These are phyloP conservation scores for Wickerhamiella alocasiicola DNA, from an alignment of 805 yeast species.

Conservation along the genomic window DNA sequence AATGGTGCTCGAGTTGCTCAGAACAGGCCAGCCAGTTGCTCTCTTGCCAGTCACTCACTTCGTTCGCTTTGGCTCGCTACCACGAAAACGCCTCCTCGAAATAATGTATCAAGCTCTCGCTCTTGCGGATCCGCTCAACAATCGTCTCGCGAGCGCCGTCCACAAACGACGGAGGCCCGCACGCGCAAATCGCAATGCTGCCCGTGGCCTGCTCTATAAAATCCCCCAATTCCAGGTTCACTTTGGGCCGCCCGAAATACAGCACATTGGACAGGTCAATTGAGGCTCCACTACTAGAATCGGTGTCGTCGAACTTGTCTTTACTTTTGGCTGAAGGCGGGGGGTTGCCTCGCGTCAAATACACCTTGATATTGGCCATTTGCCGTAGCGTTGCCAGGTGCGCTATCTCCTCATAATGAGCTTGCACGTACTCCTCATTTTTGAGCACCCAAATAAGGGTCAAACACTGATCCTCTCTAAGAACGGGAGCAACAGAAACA, in stretches of 20 bases:
- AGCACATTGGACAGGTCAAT: constrained; percentile 10
- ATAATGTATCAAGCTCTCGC: constrained; percentile 24
- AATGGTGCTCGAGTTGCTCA: no score
- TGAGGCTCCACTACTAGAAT: neutral
- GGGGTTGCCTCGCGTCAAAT: constrained; percentile 2
- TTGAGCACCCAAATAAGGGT: constrained; percentile 24
- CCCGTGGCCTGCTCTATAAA: constrained; percentile 23
- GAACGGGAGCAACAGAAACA: constrained; percentile 20
- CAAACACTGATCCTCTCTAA: constrained; percentile 12
- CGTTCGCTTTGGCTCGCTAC: constrained; percentile 19
- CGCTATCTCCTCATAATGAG: constrained; percentile 37
- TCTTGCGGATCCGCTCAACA: constrained; percentile 20
- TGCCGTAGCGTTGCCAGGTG: constrained; percentile 28
- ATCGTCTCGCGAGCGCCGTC: constrained; percentile 40
- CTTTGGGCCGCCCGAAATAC: constrained; percentile 19
- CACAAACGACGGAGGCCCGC: constrained; percentile 49
- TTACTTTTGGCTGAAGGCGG: neutral
- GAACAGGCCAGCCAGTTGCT: no score
- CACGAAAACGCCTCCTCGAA: constrained; percentile 30
- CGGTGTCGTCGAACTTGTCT: neutral
- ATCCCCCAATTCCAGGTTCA: constrained; percentile 13
- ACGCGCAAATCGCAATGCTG: constrained; percentile 39
- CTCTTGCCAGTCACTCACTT: no score
- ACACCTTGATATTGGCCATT: constrained; percentile 16
- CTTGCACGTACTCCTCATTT: constrained; percentile 33